phyloP scores from a whole-genome alignment of 2,329 filamentous ascomycete genomes.

The Paracorniculantispora psalliotae region DNA sequence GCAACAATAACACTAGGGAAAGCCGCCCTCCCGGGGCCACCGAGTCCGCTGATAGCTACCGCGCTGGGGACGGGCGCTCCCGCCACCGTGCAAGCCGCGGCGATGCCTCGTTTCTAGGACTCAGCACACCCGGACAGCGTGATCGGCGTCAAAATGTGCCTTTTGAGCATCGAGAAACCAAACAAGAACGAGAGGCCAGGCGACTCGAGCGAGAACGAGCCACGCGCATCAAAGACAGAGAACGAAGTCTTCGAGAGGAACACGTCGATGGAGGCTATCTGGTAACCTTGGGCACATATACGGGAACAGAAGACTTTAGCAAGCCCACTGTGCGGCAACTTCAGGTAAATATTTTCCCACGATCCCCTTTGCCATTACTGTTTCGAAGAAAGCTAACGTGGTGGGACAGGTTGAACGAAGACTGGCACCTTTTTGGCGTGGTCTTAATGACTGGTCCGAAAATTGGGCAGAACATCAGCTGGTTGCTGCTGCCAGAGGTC shows the following conservation, averaged over 20 bases:
- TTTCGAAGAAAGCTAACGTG: background rate
- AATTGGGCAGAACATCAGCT: constrained; percentile 94
- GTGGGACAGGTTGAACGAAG: constrained; percentile 74
- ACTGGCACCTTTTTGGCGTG: constrained; percentile 92
- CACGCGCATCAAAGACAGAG: constrained; percentile 73
- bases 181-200: constrained; percentile 83
- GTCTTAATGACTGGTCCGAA: constrained; percentile 80
- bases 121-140: constrained; percentile 34
- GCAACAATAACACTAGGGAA: constrained; percentile 37
- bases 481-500: constrained; percentile 80
- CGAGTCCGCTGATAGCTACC: constrained; percentile 13
- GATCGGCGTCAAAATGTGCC: constrained; percentile 38
- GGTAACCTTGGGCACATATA: constrained; percentile 91
- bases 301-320: constrained; percentile 87
- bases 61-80: background rate
- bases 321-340: constrained; percentile 83
- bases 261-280: constrained; percentile 91
- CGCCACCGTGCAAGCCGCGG: constrained; percentile 32
- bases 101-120: constrained; percentile 43
- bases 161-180: constrained; percentile 73
- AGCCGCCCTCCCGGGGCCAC: constrained; percentile 26
- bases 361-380: background rate
- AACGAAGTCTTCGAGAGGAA: constrained; percentile 85
- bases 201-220: constrained; percentile 76
- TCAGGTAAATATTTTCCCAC: constrained; percentile 57